Percentiles rank a stretch among this genome's conserved stretches.
These are phyloP conservation scores for Neofusicoccum cordaticola DNA, from an alignment of 2,329 filamentous ascomycete species.

Conservation along the genomic window DNA sequence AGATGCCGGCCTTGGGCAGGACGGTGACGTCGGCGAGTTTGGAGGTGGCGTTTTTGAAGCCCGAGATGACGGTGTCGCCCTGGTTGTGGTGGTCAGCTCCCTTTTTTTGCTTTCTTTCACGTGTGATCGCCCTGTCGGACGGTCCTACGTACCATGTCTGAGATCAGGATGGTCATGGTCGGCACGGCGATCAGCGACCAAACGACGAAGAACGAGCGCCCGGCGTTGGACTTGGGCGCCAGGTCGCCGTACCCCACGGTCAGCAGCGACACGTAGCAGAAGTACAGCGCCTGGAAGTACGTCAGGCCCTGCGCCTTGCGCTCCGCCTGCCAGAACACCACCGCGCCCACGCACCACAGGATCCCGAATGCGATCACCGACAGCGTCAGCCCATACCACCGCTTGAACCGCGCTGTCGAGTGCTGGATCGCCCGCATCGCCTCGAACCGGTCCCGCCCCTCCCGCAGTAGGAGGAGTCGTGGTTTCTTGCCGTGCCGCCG, in stretches of 20 bases:
- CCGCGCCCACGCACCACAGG: slow-evolving; percentile 78
- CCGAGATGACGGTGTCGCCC: slow-evolving; percentile 73
- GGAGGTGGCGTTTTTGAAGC: slow-evolving; percentile 62
- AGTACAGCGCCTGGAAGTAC: slow-evolving; percentile 83
- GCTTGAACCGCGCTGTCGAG: slow-evolving; percentile 61
- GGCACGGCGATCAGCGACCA: slow-evolving; percentile 85
- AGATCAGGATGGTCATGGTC: slow-evolving; percentile 74
- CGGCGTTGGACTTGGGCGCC: slow-evolving; percentile 72
- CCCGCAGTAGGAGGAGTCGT: slow-evolving; percentile 56
- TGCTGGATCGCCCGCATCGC: slow-evolving; percentile 79
- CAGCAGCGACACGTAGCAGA: slow-evolving; percentile 76
- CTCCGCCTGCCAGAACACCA: slow-evolving; percentile 68
- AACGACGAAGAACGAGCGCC: slow-evolving; percentile 86
- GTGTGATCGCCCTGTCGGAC: too few species aligned
- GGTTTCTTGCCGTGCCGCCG: slow-evolving; percentile 24
- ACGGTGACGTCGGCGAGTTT: slow-evolving; percentile 64
- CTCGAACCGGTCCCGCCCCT: slow-evolving; percentile 65
- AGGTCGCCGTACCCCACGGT: slow-evolving; percentile 87
- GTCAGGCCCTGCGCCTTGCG: slow-evolving; percentile 53
- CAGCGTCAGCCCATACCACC: slow-evolving; percentile 70
- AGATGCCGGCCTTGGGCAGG: slow-evolving; percentile 60
- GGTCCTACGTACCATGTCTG: slow-evolving; percentile 20
- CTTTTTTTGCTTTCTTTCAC: background rate
- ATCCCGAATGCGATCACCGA: slow-evolving; percentile 67
- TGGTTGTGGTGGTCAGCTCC: slow-evolving; percentile 34